Evolutionary conservation across 1,139 yeast species (phyloP).

Genomic region (Geotrichum citri-aurantii): DNA sequence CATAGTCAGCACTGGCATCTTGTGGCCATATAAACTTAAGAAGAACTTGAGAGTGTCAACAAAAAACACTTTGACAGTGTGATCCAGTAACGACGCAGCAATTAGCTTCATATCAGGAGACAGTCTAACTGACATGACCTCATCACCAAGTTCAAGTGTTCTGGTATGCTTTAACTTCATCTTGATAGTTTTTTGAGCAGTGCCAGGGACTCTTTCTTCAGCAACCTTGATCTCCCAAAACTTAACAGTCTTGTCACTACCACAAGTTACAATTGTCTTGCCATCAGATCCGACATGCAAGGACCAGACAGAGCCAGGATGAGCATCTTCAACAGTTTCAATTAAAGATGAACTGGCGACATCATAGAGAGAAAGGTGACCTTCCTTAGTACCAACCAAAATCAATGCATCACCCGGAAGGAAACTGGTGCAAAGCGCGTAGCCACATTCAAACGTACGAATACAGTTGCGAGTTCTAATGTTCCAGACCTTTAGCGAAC

Average conservation of each 20-base stretch:
- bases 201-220: constrained; percentile 64
- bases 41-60: constrained; percentile 80
- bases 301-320: constrained; percentile 86
- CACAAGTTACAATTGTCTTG: constrained; percentile 78
- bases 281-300: constrained; percentile 86
- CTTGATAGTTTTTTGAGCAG: constrained; percentile 47
- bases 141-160: constrained; percentile 81
- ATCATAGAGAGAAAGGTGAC: constrained; percentile 79
- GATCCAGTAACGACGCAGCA: constrained; percentile 83
- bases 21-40: constrained; percentile 89
- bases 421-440: constrained; percentile 73
- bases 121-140: constrained; percentile 71
- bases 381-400: constrained; percentile 86
- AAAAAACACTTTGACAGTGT: constrained; percentile 89
- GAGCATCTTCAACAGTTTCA: constrained; percentile 66
- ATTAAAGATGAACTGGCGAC: constrained; percentile 71
- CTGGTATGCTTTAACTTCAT: constrained; percentile 66
- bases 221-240: constrained; percentile 81
- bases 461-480: constrained; percentile 65
- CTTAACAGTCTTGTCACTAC: constrained; percentile 84
- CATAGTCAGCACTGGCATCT: constrained; percentile 73
- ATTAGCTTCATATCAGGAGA: constrained; percentile 74
- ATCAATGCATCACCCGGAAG: constrained; percentile 88
- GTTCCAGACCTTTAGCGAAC: constrained; percentile 86
- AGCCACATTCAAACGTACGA: constrained; percentile 84